phyloP scores from a whole-genome alignment of 1,139 yeast genomes.

The Nematodospora anomalae region DNA sequence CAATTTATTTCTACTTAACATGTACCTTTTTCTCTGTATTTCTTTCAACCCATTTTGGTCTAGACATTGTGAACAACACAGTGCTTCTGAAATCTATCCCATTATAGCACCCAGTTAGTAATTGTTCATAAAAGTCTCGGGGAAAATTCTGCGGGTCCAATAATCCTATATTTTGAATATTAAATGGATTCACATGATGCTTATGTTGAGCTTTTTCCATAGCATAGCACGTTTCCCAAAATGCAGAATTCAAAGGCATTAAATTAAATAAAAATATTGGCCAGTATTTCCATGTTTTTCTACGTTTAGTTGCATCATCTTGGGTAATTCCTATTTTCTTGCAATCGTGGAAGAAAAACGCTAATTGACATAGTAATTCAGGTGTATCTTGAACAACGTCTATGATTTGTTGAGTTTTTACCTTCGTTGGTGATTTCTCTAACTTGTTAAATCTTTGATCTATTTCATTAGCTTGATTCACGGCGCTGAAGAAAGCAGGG shows the following conservation, averaged over 20 bases:
- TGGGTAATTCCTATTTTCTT: constrained; percentile 30
- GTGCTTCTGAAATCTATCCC: constrained; percentile 26
- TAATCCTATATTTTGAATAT: constrained; percentile 33
- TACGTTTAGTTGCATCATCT: constrained; percentile 8
- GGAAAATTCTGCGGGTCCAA: constrained; percentile 43
- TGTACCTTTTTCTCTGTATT: not conserved
- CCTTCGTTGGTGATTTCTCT: constrained; percentile 5
- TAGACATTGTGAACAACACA: constrained; percentile 19
- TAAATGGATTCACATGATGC: constrained; percentile 27
- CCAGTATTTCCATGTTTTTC: constrained; percentile 8
- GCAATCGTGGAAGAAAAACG: constrained; percentile 36
- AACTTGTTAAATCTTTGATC: constrained; percentile 9
- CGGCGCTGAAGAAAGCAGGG: constrained; percentile 6
- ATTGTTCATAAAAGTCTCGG: constrained; percentile 22
- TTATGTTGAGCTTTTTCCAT: constrained; percentile 33
- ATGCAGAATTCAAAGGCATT: constrained; percentile 35
- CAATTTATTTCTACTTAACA: not conserved
- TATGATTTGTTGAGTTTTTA: constrained; percentile 22
- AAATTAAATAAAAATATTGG: constrained; percentile 18
- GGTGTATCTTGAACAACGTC: constrained; percentile 26
- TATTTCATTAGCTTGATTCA: constrained; percentile 7
- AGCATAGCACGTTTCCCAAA: constrained; percentile 40
- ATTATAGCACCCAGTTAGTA: constrained; percentile 28
- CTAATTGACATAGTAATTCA: constrained; percentile 32
- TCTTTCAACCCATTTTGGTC: constrained; percentile 17